Evolutionary conservation across 2,329 filamentous ascomycete genomes (phyloP).

Genomic region (Fusarium ramigenum): DNA sequence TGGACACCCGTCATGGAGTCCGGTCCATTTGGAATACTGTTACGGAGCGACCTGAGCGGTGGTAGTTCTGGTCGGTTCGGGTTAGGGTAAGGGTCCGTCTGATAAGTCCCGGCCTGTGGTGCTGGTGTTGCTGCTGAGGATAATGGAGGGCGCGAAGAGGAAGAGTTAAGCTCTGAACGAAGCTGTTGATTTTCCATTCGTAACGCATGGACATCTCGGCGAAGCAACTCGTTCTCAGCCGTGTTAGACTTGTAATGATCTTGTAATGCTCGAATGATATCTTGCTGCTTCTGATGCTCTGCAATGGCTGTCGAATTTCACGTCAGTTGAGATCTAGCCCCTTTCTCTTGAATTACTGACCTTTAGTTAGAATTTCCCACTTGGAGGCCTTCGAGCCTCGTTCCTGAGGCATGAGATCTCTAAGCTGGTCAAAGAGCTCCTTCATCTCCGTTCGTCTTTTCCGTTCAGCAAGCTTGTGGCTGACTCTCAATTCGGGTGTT

Average conservation of each 20-base stretch:
- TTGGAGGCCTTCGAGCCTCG: slow-evolving; percentile 87
- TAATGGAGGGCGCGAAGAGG: slow-evolving; percentile 41
- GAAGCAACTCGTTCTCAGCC: slow-evolving; percentile 58
- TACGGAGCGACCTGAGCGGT: slow-evolving; percentile 63
- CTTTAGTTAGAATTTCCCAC: slow-evolving; percentile 89
- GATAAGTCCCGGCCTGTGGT: slow-evolving; percentile 40
- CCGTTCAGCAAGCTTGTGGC: slow-evolving; percentile 85
- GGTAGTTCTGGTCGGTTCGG: slow-evolving; percentile 62
- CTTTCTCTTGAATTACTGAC: slow-evolving; percentile 55
- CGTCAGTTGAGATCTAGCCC: slow-evolving; percentile 17
- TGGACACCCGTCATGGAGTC: slow-evolving; percentile 75
- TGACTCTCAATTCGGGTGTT: slow-evolving; percentile 82
- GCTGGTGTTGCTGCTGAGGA: slow-evolving; percentile 28
- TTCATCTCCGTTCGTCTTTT: slow-evolving; percentile 91
- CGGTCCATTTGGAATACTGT: slow-evolving; percentile 54
- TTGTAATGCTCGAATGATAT: slow-evolving; percentile 58
- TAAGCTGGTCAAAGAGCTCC: slow-evolving; percentile 82
- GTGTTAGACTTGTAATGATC: slow-evolving; percentile 54
- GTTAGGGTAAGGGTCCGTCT: slow-evolving; percentile 45
- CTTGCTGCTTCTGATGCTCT: slow-evolving; percentile 66
- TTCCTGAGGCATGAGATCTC: slow-evolving; percentile 81
- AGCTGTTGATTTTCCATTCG: slow-evolving; percentile 61
- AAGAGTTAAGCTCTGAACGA: slow-evolving; percentile 48
- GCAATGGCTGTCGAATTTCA: slow-evolving; percentile 61
- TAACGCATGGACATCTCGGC: slow-evolving; percentile 59